Evolutionary conservation across 768 basidiomycete species (phyloP), one percentile per base, ranked within the genome.

Genomic region (Boletus patriciae): DNA sequence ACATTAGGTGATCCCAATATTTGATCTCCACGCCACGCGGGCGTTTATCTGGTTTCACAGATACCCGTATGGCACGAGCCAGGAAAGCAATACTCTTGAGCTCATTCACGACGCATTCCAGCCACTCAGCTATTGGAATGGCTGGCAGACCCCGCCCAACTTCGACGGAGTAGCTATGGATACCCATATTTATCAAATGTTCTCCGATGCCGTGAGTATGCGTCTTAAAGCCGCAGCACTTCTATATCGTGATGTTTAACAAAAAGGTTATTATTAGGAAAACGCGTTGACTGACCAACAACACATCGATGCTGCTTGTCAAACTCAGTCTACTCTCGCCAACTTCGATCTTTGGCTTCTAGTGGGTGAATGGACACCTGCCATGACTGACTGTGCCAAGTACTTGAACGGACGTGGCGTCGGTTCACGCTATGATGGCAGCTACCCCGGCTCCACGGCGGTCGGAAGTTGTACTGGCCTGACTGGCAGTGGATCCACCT

Each of bases 331-430:
- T 11, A 63, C 74, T 1, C 77, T 92, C 7, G 67, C 80, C 0
- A 62, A 66, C 19, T 85, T 84, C 62, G 78, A 82, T 38, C 79
- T 94, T 27, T 93, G 91, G 93, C 79, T 83, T 16, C 77, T 94
- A 43, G 91, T 94, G 25, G 93, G 94, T 41, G 94, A 97, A 74
- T 97, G 90, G 86, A 85, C 88, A 1, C 81, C 90, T 3, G 88
- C 88, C 3, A 73, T 80, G 50, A 92, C 83, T 8, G 92, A 92
- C 65, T 91, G 90, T 61, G 72, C 72, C 45, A 64, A 15, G 36
- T 74, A 72, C 44, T 77, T 97, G 46, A 95, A 95, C 62, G 94
- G 94, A 4, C 84, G 91, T 43, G 91, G 90, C 3, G 61, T 77
- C 40, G 87, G 88, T 4, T 78, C 87, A 6, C 76, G 87, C 41